Base-by-base conservation (phyloP, 1,139 yeast genomes). In the Starmera stellimalicola region DNA sequence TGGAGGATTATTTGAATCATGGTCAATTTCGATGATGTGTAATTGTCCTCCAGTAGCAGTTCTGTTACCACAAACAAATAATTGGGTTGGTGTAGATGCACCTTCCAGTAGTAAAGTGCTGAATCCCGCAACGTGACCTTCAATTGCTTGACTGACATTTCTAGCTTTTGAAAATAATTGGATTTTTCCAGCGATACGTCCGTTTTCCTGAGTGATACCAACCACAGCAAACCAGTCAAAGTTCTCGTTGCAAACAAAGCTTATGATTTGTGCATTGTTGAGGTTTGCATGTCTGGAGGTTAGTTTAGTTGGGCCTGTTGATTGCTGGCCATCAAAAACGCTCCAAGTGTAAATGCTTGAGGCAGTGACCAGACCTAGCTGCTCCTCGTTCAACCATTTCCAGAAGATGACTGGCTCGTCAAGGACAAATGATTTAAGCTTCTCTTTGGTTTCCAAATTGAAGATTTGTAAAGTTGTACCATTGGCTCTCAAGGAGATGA, bases 21-120 rank as follows among this genome's bases (percentile, higher is more conserved):
- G 97, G 57, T 93, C 99, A 53, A 93, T 91, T 65, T 93, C 98
- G 48, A 91, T 85, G 47, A 91, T 77, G 61, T 91, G 95, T 57
- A 93, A 72, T 60, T 75, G 78, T 42, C 88, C 91, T 17, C 62
- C 55, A 40, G 77, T 78, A 32, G 83, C 83, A 38, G 81, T 76
- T 58, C 94, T 79, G 62, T 87, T 85, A 54, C 88, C 91, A 38
- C 88, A 91, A 20, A 80, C 75, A 58, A 93, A 91, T 26, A 91
- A 77, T 59, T 85, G 87, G 33, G 95, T 83, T 38, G 88, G 93
- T 24, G 68, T 60, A 17, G 76, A 49, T 29, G 88, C 85, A 33
- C 88, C 91, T 36, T 75, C 79, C 47, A 88, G 67, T 44, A 77
- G 70, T 43, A 91, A 60, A 38, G 71, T 66, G 34, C 95, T 88